Evolutionary conservation across 345 rosid species (phyloP).

Genomic region (Boechera stricta): DNA sequence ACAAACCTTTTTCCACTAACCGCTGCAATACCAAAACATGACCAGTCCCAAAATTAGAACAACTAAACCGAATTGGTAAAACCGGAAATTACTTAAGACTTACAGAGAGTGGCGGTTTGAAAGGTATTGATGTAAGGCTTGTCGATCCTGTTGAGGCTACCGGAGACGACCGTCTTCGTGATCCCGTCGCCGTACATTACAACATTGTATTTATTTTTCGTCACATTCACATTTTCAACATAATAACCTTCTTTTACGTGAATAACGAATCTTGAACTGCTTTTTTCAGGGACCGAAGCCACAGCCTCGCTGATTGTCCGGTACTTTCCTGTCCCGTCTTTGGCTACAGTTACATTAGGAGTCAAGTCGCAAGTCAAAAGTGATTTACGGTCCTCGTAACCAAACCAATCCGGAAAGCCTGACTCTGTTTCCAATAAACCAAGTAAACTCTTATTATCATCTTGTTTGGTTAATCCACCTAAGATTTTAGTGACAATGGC

Average conservation of each 20-base stretch:
- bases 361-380: background rate
- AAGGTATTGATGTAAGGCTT: constrained; percentile 54
- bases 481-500: background rate
- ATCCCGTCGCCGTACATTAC: constrained; percentile 73
- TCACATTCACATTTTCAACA: constrained; percentile 57
- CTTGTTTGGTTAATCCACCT: background rate
- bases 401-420: background rate
- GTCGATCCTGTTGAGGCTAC: constrained; percentile 55
- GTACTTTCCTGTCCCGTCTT: constrained; percentile 57
- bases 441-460: background rate
- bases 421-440: background rate
- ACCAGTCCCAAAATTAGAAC: background rate
- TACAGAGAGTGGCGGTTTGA: constrained; percentile 68
- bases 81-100: background rate
- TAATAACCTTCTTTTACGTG: constrained; percentile 63
- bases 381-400: background rate
- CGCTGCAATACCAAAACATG: constrained; percentile 45
- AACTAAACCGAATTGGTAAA: background rate
- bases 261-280: constrained; percentile 57
- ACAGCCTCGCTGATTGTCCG: constrained; percentile 56
- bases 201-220: constrained; percentile 63
- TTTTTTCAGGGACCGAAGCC: constrained; percentile 52
- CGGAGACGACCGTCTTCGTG: constrained; percentile 55
- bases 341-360: constrained; percentile 59
- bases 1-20: constrained; percentile 64